Percentiles rank a stretch among this genome's conserved stretches.
Evolutionary conservation across 2,329 filamentous ascomycete genomes (phyloP).

Genomic region (Emericellopsis cladophorae): DNA sequence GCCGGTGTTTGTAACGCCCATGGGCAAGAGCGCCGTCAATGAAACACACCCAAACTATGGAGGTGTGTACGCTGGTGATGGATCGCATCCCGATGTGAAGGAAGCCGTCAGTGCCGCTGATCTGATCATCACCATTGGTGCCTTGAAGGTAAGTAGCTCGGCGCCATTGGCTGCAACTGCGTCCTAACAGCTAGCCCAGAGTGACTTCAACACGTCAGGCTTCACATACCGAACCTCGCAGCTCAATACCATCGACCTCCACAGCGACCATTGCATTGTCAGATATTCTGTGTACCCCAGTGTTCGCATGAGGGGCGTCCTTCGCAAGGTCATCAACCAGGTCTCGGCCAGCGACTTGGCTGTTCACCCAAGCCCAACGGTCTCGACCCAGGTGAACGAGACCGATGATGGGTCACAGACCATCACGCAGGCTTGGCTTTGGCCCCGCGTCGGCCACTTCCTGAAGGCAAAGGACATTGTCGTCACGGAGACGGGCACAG

Average conservation of each 20-base stretch:
- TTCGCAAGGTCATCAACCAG: conserved; percentile 54
- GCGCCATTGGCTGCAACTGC: neutral
- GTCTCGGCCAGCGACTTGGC: conserved; percentile 46
- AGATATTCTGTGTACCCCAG: conserved; percentile 69
- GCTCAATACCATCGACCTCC: conserved; percentile 69
- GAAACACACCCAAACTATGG: conserved; percentile 66
- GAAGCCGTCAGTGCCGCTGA: conserved; percentile 56
- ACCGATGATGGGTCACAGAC: conserved; percentile 22
- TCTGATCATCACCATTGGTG: conserved; percentile 57
- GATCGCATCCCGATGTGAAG: conserved; percentile 52
- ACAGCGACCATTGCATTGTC: conserved; percentile 61
- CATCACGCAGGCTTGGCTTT: conserved; percentile 65
- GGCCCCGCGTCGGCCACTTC: conserved; percentile 64
- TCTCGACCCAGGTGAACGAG: conserved; percentile 34
- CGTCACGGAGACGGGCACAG: conserved; percentile 77
- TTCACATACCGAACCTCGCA: conserved; percentile 71
- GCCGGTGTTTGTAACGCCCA: conserved; percentile 78
- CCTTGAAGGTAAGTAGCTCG: conserved; percentile 32
- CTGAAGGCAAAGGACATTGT: conserved; percentile 62
- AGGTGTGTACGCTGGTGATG: conserved; percentile 75
- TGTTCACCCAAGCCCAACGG: conserved; percentile 36
- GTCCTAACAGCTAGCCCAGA: conserved; percentile 23
- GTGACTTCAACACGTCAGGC: conserved; percentile 71
- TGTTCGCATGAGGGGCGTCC: conserved; percentile 65
- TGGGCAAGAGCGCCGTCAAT: conserved; percentile 77